Base-by-base conservation (phyloP, 2,329 filamentous ascomycete species). In the Colletotrichum limetticola region DNA sequence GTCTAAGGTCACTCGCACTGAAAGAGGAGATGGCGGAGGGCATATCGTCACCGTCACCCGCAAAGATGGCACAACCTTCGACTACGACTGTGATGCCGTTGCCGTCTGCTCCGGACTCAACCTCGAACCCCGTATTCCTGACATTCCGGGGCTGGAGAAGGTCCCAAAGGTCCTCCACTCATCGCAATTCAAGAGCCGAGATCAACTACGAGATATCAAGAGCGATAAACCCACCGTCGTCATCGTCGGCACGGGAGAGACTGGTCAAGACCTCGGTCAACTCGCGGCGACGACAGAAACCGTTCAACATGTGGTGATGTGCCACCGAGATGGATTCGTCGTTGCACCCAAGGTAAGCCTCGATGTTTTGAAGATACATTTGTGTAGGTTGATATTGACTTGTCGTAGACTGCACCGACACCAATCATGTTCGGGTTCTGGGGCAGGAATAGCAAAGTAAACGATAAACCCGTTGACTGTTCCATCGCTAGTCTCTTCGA, bases 401-500 rank as follows among this genome's bases (percentile, higher is more conserved):
- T 8, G 7, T n/a, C 5, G 9, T 22, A 73, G 71, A 73, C 71
- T 26, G 71, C 56, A 6, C 71, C 71, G 22, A 56, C 71, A 5
- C 66, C 66, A 6, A 30, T 52, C 14, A 73, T 73, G 71, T 73
- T 73, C n/a, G 71, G 66, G 3, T 65, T 73, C 19, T 73, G 71
- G 71, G 67, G 67, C 11, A 71, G 26, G 12, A 61, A 57, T 4
- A 9, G 24, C 9, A 35, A 59, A 5, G 46, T 60, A 24, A 73
- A 61, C 14, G 71, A 73, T 35, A 86, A 87, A 42, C 86, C 86
- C 0, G 82, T 86, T 9, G 86, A 88, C 72, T 82, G 83, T 7
- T 83, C 83, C 1, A 80, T 84, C 2, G 86, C 85, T 5, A 87
- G 85, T 65, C 76, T 88, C 9, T 88, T 89, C 74, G 86, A 88